Conservation (phyloP, 2,329 filamentous ascomycete species). For the Xylariaceae sp. region DNA sequence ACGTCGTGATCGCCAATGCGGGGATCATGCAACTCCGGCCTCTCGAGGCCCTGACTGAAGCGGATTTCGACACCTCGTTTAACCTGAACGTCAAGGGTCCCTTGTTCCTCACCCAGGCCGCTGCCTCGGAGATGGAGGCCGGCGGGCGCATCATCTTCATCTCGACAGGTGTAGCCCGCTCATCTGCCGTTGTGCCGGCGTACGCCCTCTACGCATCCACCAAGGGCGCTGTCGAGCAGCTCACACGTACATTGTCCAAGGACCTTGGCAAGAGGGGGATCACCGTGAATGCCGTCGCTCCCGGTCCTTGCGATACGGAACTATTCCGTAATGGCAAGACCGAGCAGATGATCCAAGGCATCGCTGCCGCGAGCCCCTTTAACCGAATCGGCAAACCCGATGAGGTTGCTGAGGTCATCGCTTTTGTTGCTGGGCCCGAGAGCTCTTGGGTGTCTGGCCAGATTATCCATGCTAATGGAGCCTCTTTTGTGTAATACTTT, state of each 20-base stretch:
- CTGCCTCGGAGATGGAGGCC: slow-evolving; percentile 36
- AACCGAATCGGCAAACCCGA: slow-evolving; percentile 4
- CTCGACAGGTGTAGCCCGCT: slow-evolving; percentile 36
- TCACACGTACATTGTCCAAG: slow-evolving; percentile 38
- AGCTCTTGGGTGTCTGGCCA: not conserved
- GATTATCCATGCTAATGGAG: not conserved
- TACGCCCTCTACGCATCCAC: slow-evolving; percentile 52
- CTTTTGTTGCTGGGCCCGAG: not conserved
- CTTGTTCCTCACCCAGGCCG: slow-evolving; percentile 41
- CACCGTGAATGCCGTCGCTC: slow-evolving; percentile 3
- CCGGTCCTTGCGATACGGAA: slow-evolving; percentile 1
- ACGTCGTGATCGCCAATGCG: slow-evolving; percentile 56
- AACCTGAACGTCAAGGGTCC: slow-evolving; percentile 36
- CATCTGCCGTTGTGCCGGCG: too few relatives aligned
- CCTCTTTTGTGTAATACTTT: not conserved
- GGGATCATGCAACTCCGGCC: slow-evolving; percentile 48
- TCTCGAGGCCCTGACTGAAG: slow-evolving; percentile 41
- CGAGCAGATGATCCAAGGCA: slow-evolving; percentile 1
- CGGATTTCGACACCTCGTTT: slow-evolving; percentile 18
- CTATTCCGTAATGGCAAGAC: slow-evolving; percentile 1
- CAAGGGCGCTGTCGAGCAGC: slow-evolving; percentile 59
- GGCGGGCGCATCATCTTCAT: slow-evolving; percentile 37
- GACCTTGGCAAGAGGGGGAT: slow-evolving; percentile 4
- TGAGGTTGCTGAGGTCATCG: slow-evolving; percentile 5
- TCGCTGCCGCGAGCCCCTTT: not conserved